Conservation (phyloP, 148 eudicot species). For the Chenopodium quinoa region DNA sequence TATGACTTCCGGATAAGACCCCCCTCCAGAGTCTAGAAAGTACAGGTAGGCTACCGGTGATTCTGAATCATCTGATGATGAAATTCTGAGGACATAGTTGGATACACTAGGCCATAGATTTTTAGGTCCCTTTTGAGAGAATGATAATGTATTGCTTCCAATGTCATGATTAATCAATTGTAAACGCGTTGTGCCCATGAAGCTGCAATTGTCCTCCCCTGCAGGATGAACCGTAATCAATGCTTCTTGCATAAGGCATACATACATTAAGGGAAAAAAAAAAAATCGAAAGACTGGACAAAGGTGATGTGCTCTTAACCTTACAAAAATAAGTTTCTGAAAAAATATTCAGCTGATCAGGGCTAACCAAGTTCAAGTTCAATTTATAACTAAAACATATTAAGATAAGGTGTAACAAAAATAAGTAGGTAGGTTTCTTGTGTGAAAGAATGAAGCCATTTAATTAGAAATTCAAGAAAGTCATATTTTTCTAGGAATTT, state of each 20-base stretch:
- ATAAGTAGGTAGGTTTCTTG: neutral
- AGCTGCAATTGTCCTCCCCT: conserved; percentile 56
- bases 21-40: conserved; percentile 95
- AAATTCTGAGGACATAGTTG: conserved; percentile 60
- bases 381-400: neutral
- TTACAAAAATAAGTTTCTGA: neutral
- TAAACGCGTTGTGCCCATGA: conserved; percentile 63
- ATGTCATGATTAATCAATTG: conserved; percentile 65
- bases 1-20: conserved; percentile 87
- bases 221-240: neutral
- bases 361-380: neutral
- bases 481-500: neutral
- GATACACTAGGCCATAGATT: conserved; percentile 89
- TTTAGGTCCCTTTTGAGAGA: conserved; percentile 54
- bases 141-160: conserved; percentile 39
- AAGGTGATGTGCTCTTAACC: neutral
- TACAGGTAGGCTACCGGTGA: conserved; percentile 60
- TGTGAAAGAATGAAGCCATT: no score
- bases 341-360: no score
- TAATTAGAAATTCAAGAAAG: no score
- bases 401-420: neutral
- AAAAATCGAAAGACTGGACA: neutral
- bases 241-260: neutral
- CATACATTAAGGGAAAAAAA: no score
- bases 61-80: conserved; percentile 42